Conservation (phyloP, 805 yeast species). For the Vanderwaltozyma yarrowii region DNA sequence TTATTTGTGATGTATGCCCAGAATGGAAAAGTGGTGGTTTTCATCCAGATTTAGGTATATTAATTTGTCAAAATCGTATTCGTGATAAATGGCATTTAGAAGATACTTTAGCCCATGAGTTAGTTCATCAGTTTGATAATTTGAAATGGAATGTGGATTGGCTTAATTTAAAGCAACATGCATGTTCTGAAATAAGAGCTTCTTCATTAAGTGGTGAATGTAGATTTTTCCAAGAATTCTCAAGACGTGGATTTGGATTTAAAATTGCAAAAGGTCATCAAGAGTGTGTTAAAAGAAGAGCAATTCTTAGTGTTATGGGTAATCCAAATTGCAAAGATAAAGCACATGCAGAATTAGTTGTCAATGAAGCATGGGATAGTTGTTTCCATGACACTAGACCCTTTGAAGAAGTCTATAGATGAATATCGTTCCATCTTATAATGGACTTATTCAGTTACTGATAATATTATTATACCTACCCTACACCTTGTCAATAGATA, state of each 20-base stretch:
- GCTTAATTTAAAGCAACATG: slow-evolving; percentile 80
- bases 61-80: slow-evolving; percentile 78
- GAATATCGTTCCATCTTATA: slow-evolving; percentile 5
- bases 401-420: slow-evolving; percentile 81
- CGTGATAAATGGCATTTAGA: slow-evolving; percentile 70
- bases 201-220: slow-evolving; percentile 92
- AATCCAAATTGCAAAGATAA: slow-evolving; percentile 72
- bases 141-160: slow-evolving; percentile 82
- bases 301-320: slow-evolving; percentile 69
- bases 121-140: slow-evolving; percentile 89
- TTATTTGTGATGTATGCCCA: slow-evolving; percentile 75
- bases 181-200: slow-evolving; percentile 94
- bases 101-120: slow-evolving; percentile 85
- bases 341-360: slow-evolving; percentile 68
- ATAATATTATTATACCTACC: slow-evolving; percentile 2
- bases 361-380: slow-evolving; percentile 81
- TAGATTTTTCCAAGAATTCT: slow-evolving; percentile 76
- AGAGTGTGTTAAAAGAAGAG: slow-evolving; percentile 82
- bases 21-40: slow-evolving; percentile 85
- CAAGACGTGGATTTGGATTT: slow-evolving; percentile 30
- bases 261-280: slow-evolving; percentile 78
- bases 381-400: slow-evolving; percentile 95
- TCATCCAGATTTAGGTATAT: slow-evolving; percentile 79
- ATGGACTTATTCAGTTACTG: no score
- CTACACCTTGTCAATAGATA: neutral